phyloP scores from a whole-genome alignment of 768 basidiomycete genomes.

The Boletus vermiculosoides region DNA sequence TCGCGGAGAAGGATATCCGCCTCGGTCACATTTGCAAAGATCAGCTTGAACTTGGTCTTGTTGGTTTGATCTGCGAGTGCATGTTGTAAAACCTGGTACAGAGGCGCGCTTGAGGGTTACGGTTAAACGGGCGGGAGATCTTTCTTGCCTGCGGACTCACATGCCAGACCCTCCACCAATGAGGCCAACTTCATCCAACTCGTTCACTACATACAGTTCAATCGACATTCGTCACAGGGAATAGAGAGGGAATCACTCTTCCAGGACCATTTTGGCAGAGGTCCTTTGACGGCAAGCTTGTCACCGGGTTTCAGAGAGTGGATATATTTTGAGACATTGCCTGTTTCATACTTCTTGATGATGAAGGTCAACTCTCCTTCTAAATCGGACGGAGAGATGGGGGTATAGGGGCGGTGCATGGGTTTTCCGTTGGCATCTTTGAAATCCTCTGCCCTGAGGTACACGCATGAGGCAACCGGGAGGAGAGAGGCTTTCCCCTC shows the following conservation, averaged over 20 bases:
- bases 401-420: conserved; percentile 90
- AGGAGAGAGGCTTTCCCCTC: conserved; percentile 75
- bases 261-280: conserved; percentile 84
- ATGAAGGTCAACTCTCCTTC: conserved; percentile 78
- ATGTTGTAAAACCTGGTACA: conserved; percentile 79
- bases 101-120: conserved; percentile 58
- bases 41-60: conserved; percentile 91
- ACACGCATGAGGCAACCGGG: conserved; percentile 74
- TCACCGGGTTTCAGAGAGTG: conserved; percentile 80
- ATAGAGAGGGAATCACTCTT: conserved; percentile 48
- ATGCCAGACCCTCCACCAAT: conserved; percentile 96
- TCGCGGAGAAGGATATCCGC: conserved; percentile 86
- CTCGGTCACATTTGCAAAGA: conserved; percentile 90
- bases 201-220: conserved; percentile 55
- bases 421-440: conserved; percentile 82
- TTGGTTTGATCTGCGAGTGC: conserved; percentile 71
- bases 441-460: conserved; percentile 73
- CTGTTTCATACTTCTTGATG: conserved; percentile 82
- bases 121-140: not conserved
- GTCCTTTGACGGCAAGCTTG: conserved; percentile 84
- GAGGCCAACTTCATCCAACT: conserved; percentile 81
- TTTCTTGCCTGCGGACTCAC: conserved; percentile 39
- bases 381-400: conserved; percentile 73
- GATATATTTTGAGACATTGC: conserved; percentile 84
- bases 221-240: not conserved